Evolutionary conservation across 2,329 filamentous ascomycete genomes (phyloP).

Genomic region (Calonectria pauciramosa): DNA sequence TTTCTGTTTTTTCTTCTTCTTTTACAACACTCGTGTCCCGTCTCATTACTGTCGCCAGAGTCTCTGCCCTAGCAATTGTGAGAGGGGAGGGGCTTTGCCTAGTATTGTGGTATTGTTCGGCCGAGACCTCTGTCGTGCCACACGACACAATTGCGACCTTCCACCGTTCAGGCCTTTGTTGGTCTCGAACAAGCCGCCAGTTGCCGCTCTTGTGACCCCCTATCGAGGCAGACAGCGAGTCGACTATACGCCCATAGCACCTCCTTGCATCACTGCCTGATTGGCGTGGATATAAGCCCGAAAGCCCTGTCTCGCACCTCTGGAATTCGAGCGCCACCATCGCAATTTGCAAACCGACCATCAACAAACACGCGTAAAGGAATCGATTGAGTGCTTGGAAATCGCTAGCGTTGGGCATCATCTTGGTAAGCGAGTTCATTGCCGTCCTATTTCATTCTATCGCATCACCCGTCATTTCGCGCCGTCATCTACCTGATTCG

Average conservation of each 20-base stretch:
- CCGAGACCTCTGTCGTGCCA: constrained; percentile 15
- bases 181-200: constrained; percentile 12
- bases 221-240: neutral
- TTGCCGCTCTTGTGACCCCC: neutral
- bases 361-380: constrained; percentile 5
- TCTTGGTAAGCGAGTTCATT: neutral
- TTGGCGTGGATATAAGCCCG: constrained; percentile 5
- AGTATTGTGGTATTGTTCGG: neutral
- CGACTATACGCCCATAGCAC: neutral
- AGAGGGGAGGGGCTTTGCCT: constrained; percentile 1
- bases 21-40: neutral
- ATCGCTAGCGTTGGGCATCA: constrained; percentile 1
- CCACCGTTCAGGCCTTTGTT: neutral
- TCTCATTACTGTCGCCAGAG: neutral
- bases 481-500: constrained; percentile 11
- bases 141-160: neutral
- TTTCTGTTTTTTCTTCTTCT: constrained; percentile 17
- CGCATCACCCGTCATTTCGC: neutral
- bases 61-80: neutral
- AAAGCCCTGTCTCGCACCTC: neutral
- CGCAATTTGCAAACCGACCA: neutral
- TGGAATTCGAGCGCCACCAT: constrained; percentile 9
- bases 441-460: neutral
- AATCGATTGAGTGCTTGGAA: constrained; percentile 7
- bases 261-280: neutral